phyloP scores from a whole-genome alignment of 176 grass and related monocot genomes.

The Areca catechu region DNA sequence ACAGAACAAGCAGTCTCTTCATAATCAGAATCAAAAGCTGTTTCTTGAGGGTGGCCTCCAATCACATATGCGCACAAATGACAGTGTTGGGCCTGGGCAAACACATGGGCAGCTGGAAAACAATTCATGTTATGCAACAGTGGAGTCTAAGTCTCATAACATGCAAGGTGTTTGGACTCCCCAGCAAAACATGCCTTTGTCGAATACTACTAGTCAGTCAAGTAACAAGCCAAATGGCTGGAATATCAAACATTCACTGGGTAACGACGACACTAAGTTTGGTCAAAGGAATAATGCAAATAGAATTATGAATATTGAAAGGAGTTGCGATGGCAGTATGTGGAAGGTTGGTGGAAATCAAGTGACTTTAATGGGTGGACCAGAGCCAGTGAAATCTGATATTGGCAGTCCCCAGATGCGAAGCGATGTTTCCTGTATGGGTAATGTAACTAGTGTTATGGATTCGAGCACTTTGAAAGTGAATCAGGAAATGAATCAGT shows the following conservation, averaged over 20 bases:
- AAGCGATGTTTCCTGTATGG: not conserved
- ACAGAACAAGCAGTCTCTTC: conserved; percentile 38
- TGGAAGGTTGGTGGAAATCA: not conserved
- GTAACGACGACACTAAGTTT: too few relatives aligned
- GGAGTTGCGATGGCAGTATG: not conserved
- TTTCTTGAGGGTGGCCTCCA: conserved; percentile 41
- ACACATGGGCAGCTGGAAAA: conserved; percentile 44
- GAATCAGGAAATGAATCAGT: conserved; percentile 8
- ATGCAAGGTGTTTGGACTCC: conserved; percentile 55
- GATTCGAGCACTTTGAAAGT: not conserved
- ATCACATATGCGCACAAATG: conserved; percentile 39
- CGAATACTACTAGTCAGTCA: conserved; percentile 43
- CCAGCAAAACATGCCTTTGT: conserved; percentile 42
- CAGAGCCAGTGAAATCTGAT: not conserved
- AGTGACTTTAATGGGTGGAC: not conserved
- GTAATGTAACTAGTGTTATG: conserved; percentile 7
- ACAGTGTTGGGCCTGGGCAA: conserved; percentile 44
- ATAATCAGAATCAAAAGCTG: conserved; percentile 48
- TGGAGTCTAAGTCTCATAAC: conserved; percentile 32
- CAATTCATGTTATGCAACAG: conserved; percentile 26
- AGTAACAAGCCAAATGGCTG: conserved; percentile 62
- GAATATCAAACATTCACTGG: conserved; percentile 35
- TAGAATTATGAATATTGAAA: too few relatives aligned
- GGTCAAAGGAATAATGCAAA: too few relatives aligned
- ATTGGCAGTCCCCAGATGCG: not conserved